phyloP scores from a whole-genome alignment of 768 basidiomycete genomes.

The Xerocomellus amylosporus region DNA sequence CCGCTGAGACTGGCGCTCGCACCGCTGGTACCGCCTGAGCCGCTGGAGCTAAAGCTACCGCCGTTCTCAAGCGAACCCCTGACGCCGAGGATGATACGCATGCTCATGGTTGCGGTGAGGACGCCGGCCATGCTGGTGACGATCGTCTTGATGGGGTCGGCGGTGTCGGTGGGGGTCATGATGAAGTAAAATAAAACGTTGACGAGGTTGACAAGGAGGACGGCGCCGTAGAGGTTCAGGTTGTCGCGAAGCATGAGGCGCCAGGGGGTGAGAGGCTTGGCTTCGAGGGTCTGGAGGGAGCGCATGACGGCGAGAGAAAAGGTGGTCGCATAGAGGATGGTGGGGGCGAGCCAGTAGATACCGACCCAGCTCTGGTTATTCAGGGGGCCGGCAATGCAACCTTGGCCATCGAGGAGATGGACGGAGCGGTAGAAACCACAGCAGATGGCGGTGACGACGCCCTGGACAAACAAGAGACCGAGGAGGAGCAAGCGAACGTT shows the following conservation, averaged over 20 bases:
- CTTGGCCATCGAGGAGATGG: slow-evolving; percentile 69
- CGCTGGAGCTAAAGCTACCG: slow-evolving; percentile 64
- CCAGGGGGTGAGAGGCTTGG: slow-evolving; percentile 64
- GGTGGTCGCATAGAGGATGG: slow-evolving; percentile 51
- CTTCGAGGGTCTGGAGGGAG: slow-evolving; percentile 23
- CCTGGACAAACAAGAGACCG: slow-evolving; percentile 60
- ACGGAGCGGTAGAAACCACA: slow-evolving; percentile 84
- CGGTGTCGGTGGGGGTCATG: slow-evolving; percentile 56
- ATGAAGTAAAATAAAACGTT: slow-evolving; percentile 90
- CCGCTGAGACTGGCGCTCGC: slow-evolving; percentile 41
- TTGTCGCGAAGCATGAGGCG: slow-evolving; percentile 90
- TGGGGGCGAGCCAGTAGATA: slow-evolving; percentile 81
- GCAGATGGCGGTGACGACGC: slow-evolving; percentile 68
- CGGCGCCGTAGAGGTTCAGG: slow-evolving; percentile 79
- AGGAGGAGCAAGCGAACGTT: slow-evolving; percentile 55
- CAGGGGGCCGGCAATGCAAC: slow-evolving; percentile 83
- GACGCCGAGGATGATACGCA: slow-evolving; percentile 81
- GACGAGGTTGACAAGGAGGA: slow-evolving; percentile 76
- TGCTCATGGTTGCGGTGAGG: slow-evolving; percentile 83
- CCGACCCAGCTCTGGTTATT: slow-evolving; percentile 67
- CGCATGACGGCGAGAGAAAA: slow-evolving; percentile 25
- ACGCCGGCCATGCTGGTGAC: slow-evolving; percentile 85
- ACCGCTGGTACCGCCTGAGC: slow-evolving; percentile 43
- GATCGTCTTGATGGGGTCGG: slow-evolving; percentile 77
- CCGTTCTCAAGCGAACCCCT: slow-evolving; percentile 72